Percentiles rank a stretch among this genome's conserved stretches.
phyloP scores from a whole-genome alignment of 345 rosid species.

The Eucalyptus tenuipes region DNA sequence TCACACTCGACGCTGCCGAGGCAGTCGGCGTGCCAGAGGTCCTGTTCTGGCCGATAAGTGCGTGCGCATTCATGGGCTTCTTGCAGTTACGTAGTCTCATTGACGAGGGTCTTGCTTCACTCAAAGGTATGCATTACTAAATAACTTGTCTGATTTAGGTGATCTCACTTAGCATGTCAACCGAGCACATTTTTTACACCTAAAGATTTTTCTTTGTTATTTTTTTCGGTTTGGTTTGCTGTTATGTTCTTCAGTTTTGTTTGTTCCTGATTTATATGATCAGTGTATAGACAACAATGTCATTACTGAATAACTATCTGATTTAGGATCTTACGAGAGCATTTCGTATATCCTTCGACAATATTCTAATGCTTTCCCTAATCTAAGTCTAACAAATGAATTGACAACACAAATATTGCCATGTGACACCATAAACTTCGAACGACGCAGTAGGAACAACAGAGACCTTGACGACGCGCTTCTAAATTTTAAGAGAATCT shows the following conservation, averaged over 20 bases:
- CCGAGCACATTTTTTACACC: not conserved
- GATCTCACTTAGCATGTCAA: not conserved
- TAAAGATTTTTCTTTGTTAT: not conserved
- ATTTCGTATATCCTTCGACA: too few species aligned
- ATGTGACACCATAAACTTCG: not conserved
- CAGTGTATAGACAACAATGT: too few species aligned
- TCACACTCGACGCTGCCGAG: constrained; percentile 25
- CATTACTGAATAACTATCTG: too few species aligned
- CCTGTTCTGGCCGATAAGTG: constrained; percentile 31
- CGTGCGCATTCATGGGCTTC: constrained; percentile 15
- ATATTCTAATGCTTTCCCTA: not conserved
- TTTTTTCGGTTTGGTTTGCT: too few species aligned
- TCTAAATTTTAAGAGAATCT: not conserved
- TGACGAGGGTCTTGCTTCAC: constrained; percentile 21
- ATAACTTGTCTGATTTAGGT: not conserved
- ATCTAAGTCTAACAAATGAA: not conserved
- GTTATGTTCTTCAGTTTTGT: too few species aligned
- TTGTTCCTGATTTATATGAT: too few species aligned
- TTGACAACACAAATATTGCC: too few species aligned
- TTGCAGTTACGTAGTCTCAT: constrained; percentile 5
- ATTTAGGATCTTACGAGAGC: too few species aligned
- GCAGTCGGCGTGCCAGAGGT: constrained; percentile 25
- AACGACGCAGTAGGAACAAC: not conserved
- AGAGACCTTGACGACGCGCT: not conserved
- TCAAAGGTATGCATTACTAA: constrained; percentile 15